These are phyloP conservation scores for Neofusicoccum parvum DNA, from an alignment of 2,329 filamentous ascomycete species.

Conservation along the genomic window DNA sequence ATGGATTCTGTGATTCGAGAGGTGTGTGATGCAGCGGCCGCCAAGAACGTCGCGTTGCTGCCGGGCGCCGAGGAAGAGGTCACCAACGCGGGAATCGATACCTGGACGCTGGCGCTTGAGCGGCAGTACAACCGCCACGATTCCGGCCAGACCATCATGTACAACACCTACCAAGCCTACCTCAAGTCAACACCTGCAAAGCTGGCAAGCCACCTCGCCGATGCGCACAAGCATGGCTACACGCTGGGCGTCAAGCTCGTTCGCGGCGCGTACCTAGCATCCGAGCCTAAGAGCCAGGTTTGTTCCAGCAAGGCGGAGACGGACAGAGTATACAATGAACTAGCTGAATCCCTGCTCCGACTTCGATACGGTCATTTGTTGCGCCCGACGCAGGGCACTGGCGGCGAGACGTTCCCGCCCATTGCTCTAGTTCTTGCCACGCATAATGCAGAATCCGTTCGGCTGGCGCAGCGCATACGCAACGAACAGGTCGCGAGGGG, in stretches of 20 bases:
- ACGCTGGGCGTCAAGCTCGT: constrained; percentile 60
- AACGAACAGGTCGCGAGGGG: constrained; percentile 47
- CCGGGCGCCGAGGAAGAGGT: constrained; percentile 85
- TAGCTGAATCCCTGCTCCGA: constrained; percentile 63
- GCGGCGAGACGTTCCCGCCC: constrained; percentile 40
- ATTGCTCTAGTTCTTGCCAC: constrained; percentile 72
- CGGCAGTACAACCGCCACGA: constrained; percentile 52
- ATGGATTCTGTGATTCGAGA: constrained; percentile 71
- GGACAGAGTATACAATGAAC: constrained; percentile 66
- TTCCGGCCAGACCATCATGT: constrained; percentile 77
- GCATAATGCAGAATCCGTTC: constrained; percentile 77
- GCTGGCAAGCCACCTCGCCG: constrained; percentile 50
- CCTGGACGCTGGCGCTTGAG: constrained; percentile 57
- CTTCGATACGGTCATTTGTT: constrained; percentile 43
- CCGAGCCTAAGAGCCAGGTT: constrained; percentile 53
- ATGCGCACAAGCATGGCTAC: constrained; percentile 51
- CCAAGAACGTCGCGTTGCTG: constrained; percentile 71
- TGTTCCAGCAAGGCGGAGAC: constrained; percentile 58
- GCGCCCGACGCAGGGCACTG: constrained; percentile 49
- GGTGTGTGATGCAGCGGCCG: constrained; percentile 72
- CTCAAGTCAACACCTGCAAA: constrained; percentile 51
- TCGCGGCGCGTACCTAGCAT: constrained; percentile 58
- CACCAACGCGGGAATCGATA: constrained; percentile 64
- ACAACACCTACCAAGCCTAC: constrained; percentile 64
- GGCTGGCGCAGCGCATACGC: constrained; percentile 45